These are phyloP conservation scores for Nelumbo lutea DNA, from an alignment of 164 flowering plant species.

Conservation along the genomic window DNA sequence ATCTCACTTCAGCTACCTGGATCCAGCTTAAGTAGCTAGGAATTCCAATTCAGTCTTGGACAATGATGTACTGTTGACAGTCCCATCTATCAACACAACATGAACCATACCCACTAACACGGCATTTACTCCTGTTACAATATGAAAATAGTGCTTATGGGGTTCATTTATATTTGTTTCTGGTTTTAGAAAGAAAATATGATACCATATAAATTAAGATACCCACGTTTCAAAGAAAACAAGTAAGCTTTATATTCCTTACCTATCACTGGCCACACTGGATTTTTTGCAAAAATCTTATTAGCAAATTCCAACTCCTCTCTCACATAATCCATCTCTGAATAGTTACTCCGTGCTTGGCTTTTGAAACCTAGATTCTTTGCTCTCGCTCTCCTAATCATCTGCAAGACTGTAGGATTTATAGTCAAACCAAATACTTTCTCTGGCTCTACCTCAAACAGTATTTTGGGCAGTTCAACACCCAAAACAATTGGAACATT, in stretches of 20 bases:
- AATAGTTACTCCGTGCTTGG: conserved; percentile 45
- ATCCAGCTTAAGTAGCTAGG: too few relatives aligned
- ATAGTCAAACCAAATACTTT: conserved; percentile 82
- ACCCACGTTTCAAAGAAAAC: not conserved
- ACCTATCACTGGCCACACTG: conserved; percentile 91
- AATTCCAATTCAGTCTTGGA: too few relatives aligned
- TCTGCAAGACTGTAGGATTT: conserved; percentile 60
- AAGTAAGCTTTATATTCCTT: conserved; percentile 10
- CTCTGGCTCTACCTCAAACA: conserved; percentile 60
- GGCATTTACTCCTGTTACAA: too few relatives aligned
- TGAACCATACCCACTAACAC: too few relatives aligned
- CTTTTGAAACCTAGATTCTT: conserved; percentile 56
- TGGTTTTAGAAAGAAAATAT: not conserved
- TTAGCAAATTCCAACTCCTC: conserved; percentile 65
- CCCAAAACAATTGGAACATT: conserved; percentile 86
- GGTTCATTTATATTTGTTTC: not conserved
- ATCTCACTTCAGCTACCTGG: too few relatives aligned
- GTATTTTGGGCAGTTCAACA: conserved; percentile 49
- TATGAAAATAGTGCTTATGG: too few relatives aligned
- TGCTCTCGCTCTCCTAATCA: conserved; percentile 70
- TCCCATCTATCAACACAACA: too few relatives aligned
- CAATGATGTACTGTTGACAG: too few relatives aligned
- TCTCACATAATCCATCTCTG: conserved; percentile 74
- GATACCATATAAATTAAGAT: not conserved
- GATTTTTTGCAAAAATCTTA: conserved; percentile 62